These are phyloP conservation scores for Stylonectria norvegica DNA, from an alignment of 2,329 filamentous ascomycete species.

Conservation along the genomic window DNA sequence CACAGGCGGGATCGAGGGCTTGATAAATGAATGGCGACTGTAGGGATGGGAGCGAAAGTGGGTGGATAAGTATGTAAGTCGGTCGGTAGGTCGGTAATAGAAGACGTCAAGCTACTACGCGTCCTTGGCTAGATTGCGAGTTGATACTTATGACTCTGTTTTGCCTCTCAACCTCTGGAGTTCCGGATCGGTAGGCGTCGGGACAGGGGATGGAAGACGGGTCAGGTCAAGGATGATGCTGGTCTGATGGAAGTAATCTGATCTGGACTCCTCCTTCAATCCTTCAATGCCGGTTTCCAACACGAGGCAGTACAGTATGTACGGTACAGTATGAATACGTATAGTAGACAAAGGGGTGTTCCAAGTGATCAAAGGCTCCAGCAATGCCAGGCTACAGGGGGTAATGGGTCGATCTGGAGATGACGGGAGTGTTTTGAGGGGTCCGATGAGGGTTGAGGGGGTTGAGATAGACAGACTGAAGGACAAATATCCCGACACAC, in stretches of 20 bases:
- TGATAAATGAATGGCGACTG: conserved; percentile 1
- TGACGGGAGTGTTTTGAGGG: conserved; percentile 2
- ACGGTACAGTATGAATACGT: conserved; percentile 5
- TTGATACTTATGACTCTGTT: conserved; percentile 9
- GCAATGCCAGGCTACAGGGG: conserved; percentile 2
- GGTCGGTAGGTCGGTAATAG: conserved; percentile 5
- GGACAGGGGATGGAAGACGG: conserved; percentile 9
- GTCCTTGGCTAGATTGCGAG: conserved; percentile 13
- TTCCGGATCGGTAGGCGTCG: conserved; percentile 9
- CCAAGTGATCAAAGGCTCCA: conserved; percentile 6
- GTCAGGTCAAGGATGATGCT: conserved; percentile 6
- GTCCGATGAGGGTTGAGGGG: conserved; percentile 1
- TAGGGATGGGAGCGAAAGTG: neutral
- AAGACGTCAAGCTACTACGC: conserved; percentile 11
- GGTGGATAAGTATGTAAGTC: neutral
- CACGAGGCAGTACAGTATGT: too few relatives aligned
- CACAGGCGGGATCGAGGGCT: neutral
- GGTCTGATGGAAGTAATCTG: neutral
- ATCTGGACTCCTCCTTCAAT: neutral
- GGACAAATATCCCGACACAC: too few relatives aligned
- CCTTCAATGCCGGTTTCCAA: neutral
- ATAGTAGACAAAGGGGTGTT: too few relatives aligned
- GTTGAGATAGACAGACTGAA: conserved; percentile 5
- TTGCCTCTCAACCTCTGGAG: too few relatives aligned
- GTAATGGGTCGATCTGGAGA: neutral